phyloP scores from a whole-genome alignment of 2,329 filamentous ascomycete genomes.

The Nemania bipapillata region DNA sequence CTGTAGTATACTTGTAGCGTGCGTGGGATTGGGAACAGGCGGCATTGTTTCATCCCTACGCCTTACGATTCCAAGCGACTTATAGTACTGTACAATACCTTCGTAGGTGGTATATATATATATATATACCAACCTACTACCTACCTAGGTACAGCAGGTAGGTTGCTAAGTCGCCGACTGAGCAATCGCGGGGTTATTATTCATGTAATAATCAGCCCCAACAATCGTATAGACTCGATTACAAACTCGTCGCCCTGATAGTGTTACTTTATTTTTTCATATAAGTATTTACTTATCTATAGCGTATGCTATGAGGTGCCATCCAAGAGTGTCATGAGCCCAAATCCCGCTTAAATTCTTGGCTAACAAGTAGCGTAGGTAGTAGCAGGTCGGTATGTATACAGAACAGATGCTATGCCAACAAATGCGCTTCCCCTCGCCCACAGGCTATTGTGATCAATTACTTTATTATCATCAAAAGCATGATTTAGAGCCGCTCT shows the following conservation, averaged over 20 bases:
- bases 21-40: background rate
- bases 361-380: conserved; percentile 1
- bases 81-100: background rate
- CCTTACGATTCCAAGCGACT: background rate
- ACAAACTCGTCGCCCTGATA: background rate
- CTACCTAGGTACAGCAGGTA: too few relatives aligned
- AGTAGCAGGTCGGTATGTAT: background rate
- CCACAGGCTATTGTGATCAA: conserved; percentile 13
- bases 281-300: background rate
- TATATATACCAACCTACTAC: too few relatives aligned
- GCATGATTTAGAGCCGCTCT: conserved; percentile 1
- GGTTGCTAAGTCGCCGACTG: background rate
- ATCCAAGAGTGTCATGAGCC: conserved; percentile 6
- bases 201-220: background rate
- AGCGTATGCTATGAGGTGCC: background rate
- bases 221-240: background rate
- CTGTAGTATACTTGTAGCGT: background rate
- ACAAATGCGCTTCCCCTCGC: conserved; percentile 11
- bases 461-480: background rate
- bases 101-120: too few relatives aligned
- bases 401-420: background rate
- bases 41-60: background rate
- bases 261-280: background rate
- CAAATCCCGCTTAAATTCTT: conserved; percentile 11
- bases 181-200: background rate